Base-by-base conservation (phyloP, 2,329 filamentous ascomycete species). In the Diplodia sapinea region DNA sequence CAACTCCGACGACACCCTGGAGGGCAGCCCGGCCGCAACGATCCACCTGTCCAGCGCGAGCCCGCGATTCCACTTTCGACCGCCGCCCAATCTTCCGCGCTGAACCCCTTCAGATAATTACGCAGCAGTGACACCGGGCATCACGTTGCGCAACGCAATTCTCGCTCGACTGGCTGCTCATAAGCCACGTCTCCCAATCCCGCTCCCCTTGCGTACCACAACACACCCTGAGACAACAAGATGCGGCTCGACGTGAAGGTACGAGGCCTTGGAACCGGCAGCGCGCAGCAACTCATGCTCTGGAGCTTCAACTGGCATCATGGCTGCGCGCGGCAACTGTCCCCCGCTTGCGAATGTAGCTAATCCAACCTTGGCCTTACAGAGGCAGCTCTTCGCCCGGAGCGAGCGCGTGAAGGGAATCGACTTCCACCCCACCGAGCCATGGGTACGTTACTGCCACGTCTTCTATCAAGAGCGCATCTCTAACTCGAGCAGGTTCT, bases 391-490 rank as follows among this genome's bases (percentile, higher is more conserved):
- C 75, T 92, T 93, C 83, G 91, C 92, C 81, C 88, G 93, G 81
- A 96, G 92, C 76, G 93, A 98, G 87, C 91, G 94, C 83, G 94
- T 98, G 73, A 98, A 98, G 72, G 77, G 77, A 78, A 93, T 97
- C 81, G 94, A 98, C 84, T 98, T 97, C 80, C 94, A 98, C 79
- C 94, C 93, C 51, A 92, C 93, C 69, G 94, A 97, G 84, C 93
- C 94, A 88, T 97, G 94, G 92, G 92, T 94, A 80, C 79, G 82
- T 73, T 56, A 13, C 40, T 17, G 47, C 55, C 17, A 40, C 40
- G 31, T 36, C 17, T 63, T 13, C 11, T 11, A 17, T 50, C 23
- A 17, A 6, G 31, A 20, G 31, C 31, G 29, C 59, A 26, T 74
- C 78, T 70, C 77, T 66, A n/a, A n/a, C 59, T 61, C 23, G 13